A percentile compares a stretch with the other conserved stretches of the same genome.
Evolutionary conservation across 768 basidiomycete genomes (phyloP).

Genomic region (Trametes maxima): DNA sequence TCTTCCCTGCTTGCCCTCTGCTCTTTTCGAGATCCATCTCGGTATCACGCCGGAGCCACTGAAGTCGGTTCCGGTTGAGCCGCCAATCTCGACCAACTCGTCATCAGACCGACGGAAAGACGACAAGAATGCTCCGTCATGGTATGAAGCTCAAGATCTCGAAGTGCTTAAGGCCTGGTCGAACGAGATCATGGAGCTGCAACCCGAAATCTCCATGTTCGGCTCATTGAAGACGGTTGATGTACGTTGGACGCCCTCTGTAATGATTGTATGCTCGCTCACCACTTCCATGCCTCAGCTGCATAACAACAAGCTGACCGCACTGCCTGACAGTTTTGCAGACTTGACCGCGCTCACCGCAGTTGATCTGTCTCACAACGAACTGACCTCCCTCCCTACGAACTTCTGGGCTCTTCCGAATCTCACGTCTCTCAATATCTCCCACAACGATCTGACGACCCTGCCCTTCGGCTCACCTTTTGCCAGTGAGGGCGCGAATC

Average conservation of each 20-base stretch:
- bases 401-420: slow-evolving; percentile 70
- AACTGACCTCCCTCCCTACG: slow-evolving; percentile 59
- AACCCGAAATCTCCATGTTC: slow-evolving; percentile 82
- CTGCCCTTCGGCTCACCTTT: slow-evolving; percentile 70
- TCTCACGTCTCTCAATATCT: slow-evolving; percentile 66
- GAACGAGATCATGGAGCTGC: slow-evolving; percentile 78
- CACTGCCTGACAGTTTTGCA: slow-evolving; percentile 65
- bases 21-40: slow-evolving; percentile 79
- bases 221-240: slow-evolving; percentile 81
- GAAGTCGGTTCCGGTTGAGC: slow-evolving; percentile 64
- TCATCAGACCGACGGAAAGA: slow-evolving; percentile 35
- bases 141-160: slow-evolving; percentile 85
- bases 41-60: slow-evolving; percentile 73
- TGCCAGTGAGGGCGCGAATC: slow-evolving; percentile 26
- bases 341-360: slow-evolving; percentile 67
- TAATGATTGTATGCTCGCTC: neutral
- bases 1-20: slow-evolving; percentile 73
- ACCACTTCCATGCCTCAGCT: slow-evolving; percentile 46
- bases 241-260: slow-evolving; percentile 47
- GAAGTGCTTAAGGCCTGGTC: slow-evolving; percentile 76
- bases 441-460: slow-evolving; percentile 64
- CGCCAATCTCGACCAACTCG: slow-evolving; percentile 44
- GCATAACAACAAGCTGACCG: slow-evolving; percentile 69
- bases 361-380: slow-evolving; percentile 77
- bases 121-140: slow-evolving; percentile 55